Base-by-base conservation (phyloP, 2,329 filamentous ascomycete species). In the Mariannaea elegans region DNA sequence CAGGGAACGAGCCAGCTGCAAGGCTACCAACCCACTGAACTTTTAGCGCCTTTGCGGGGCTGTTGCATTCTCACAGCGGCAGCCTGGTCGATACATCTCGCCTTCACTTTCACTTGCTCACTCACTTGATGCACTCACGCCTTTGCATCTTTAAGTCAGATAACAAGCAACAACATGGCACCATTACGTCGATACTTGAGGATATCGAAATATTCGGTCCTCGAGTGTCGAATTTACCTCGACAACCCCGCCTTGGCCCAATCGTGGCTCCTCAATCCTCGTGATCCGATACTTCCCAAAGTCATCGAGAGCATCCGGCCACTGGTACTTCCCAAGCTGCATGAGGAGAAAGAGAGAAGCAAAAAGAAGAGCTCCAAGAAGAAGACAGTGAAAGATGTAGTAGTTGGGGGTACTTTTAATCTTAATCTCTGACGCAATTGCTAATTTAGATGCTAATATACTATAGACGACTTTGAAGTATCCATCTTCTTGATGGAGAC, bases 181-280 rank as follows among this genome's bases (percentile, higher is more conserved):
- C 94, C 94, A 10, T 87, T 97, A 46, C 88, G 94, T 59, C 87
- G 94, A 70, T 97, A 98, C 75, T 84, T 98, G 55, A 88, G 94
- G 51, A 97, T 98, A 69, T 94, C 91, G 55, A 94, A 94, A 73
- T 92, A 93, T 76, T 97, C 94, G 4, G 93, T 97, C 29, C 85
- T 99, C n/a, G 95, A 99, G 83, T 93, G 92, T 65, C 93, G 94
- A 65, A 95, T 99, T 67, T 98, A 98, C 77, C 87, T 97, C 45
- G 94, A 98, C 65, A 94, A 94, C 69, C 95, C 95, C 1, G 87
- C 90, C 12, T 87, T 97, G 61, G 87, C 88, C 21, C 87, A 92
- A 65, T 89, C 90, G 72, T 97, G 96, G 88, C 86, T 99, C 16
- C 85, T 97, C 65, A 90, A 91, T 69, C 84, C 90, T 32, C 87